Base-by-base conservation (phyloP, 2,329 filamentous ascomycete genomes). In the Ophiostoma ulmi region DNA sequence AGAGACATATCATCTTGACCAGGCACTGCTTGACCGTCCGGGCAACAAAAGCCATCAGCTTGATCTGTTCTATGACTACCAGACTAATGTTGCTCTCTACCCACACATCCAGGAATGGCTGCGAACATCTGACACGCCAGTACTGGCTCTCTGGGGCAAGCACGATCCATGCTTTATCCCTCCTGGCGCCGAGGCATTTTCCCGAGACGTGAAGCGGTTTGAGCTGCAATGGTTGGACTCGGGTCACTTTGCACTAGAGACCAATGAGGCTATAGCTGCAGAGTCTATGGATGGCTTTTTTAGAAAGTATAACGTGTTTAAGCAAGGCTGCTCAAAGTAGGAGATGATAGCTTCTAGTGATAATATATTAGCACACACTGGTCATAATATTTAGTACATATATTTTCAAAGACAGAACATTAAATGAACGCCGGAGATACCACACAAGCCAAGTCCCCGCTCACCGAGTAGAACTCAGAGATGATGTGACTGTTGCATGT, bases 121-220 rank as follows among this genome's bases (percentile, higher is more conserved):
- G 64, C 78, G 83, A 4, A 76, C 79, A 8, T 83, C 79, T 0
- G 77, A 83, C 67, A 82, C 87, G 0, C 70, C 86, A 0, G 75
- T 88, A 3, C 75, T 89, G 72, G 85, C 85, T 0, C 80, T 84
- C 3, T 89, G 87, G 87, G 86, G 87, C 0, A 84, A 83, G 77
- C 82, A 85, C 71, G 87, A 89, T 78, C 74, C 76, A 3, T 83
- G 85, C 41, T 87, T 87, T 73, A 75, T 84, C 0, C 74, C 81
- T 0, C 73, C 81, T 0, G 87, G 86, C 0, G 86, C 86, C 0
- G 82, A 87, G 77, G 86, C 85, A 0, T 88, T 79, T 73, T 81
- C 81, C 75, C 78, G 75, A 31, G 86, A 89, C 78, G 76, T 85
- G 17, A 17, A 79, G 10, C 77, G 81, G 35, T 79, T 83, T 5